Conservation (phyloP, 805 yeast species). For the Scheffersomyces stipitis region DNA sequence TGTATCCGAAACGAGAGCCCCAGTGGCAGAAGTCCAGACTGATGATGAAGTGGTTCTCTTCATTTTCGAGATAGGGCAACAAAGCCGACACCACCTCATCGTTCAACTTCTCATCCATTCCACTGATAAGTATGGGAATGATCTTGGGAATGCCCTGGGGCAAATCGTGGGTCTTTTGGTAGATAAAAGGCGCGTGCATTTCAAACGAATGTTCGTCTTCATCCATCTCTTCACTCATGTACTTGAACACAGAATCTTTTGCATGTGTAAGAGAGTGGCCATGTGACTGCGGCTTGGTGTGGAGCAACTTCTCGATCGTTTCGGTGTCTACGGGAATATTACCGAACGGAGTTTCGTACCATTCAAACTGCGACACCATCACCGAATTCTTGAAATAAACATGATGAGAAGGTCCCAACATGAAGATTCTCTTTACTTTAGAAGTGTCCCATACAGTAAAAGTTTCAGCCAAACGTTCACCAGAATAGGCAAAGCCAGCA, state of each 20-base stretch:
- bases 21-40: slow-evolving; percentile 96
- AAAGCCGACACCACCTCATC: slow-evolving; percentile 47
- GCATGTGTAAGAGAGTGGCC: slow-evolving; percentile 10
- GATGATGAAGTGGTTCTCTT: slow-evolving; percentile 66
- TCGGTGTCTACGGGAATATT: slow-evolving; percentile 62
- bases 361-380: slow-evolving; percentile 49
- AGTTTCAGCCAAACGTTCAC: slow-evolving; percentile 72
- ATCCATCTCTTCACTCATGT: slow-evolving; percentile 63
- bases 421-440: slow-evolving; percentile 60
- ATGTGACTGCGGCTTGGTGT: slow-evolving; percentile 13
- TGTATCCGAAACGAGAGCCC: slow-evolving; percentile 53
- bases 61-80: slow-evolving; percentile 52
- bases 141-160: slow-evolving; percentile 44
- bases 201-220: slow-evolving; percentile 90
- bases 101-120: slow-evolving; percentile 48
- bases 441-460: slow-evolving; percentile 68
- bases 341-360: slow-evolving; percentile 84
- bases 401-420: slow-evolving; percentile 93
- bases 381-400: slow-evolving; percentile 69
- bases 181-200: slow-evolving; percentile 84
- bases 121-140: slow-evolving; percentile 81
- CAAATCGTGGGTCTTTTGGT: slow-evolving; percentile 42
- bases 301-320: slow-evolving; percentile 34
- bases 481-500: slow-evolving; percentile 89
- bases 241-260: slow-evolving; percentile 39